phyloP scores from a whole-genome alignment of 495 filamentous ascomycete genomes.

The Xylaria venustula region DNA sequence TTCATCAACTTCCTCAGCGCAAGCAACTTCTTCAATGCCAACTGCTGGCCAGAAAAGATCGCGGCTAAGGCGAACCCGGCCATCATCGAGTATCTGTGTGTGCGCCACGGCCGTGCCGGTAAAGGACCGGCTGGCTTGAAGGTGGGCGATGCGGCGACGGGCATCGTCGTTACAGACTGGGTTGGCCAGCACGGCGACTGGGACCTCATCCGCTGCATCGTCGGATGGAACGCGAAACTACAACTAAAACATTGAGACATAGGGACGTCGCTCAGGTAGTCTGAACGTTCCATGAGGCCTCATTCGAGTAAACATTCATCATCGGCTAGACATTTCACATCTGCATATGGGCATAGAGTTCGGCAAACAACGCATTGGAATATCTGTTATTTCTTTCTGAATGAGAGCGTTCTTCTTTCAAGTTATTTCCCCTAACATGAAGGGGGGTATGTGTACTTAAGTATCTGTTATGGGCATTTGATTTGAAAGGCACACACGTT shows the following conservation, averaged over 20 bases:
- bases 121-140: slow-evolving; percentile 41
- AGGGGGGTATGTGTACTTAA: too few relatives aligned
- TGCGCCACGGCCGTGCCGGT: slow-evolving; percentile 55
- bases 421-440: too few relatives aligned
- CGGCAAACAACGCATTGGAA: too few relatives aligned
- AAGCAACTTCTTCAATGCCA: slow-evolving; percentile 88
- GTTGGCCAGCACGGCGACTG: slow-evolving; percentile 88
- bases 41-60: slow-evolving; percentile 92
- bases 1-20: slow-evolving; percentile 89
- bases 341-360: too few relatives aligned
- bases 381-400: too few relatives aligned
- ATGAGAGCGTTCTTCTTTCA: too few relatives aligned
- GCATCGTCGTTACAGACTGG: slow-evolving; percentile 91
- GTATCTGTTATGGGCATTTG: too few relatives aligned
- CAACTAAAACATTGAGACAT: slow-evolving; percentile 41
- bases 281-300: neutral
- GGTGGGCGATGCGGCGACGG: slow-evolving; percentile 77
- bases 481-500: too few relatives aligned
- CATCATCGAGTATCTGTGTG: slow-evolving; percentile 75
- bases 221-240: slow-evolving; percentile 85
- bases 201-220: slow-evolving; percentile 85
- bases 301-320: neutral
- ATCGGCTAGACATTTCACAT: too few relatives aligned
- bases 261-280: neutral
- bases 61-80: slow-evolving; percentile 92